Base-by-base conservation (phyloP, 2,329 filamentous ascomycete genomes). In the Penicillium expansum region DNA sequence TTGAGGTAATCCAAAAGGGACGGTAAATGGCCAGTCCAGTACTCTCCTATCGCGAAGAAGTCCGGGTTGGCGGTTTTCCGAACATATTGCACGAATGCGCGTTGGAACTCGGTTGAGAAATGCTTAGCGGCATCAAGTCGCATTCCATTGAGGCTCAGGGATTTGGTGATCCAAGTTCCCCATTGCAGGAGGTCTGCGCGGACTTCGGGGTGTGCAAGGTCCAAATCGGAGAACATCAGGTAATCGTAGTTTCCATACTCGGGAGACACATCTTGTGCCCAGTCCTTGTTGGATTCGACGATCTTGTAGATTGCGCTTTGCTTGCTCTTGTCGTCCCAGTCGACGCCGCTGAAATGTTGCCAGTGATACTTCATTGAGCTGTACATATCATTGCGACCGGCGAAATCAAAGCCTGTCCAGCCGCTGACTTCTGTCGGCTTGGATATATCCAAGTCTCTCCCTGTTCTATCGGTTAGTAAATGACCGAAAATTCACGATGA, bases 71-170 rank as follows among this genome's bases (percentile, higher is more conserved):
- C 76, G 0, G 71, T 73, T 42, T 77, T 75, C 66, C 82, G 82
- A 57, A 89, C 72, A 44, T 82, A 76, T 6, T 76, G 74, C 49
- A 90, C 81, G 73, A 89, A 89, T n/a, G 84, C 79, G 41, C 79
- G 80, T 32, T 87, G 80, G 67, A 91, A 91, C n/a, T 79, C 77
- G 57, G 83, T 82, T 29, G 83, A 87, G 71, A 86, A 89, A 72
- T 91, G 88, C 73, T 90, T 88, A 30, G 86, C 84, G 13, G 88
- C 88, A 69, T 91, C 88, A 49, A 91, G 81, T 18, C 88, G 80
- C 70, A 91, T 86, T 1, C 87, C 88, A 59, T 81, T 79, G 11
- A 91, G 74, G 0, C 82, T 82, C 0, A 89, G 68, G 57, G 86
- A 77, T 6, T 82, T 75, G 1, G 82, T 80, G 55, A 91, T 78